phyloP scores from a whole-genome alignment of 768 basidiomycete species.

The Amanita rimosa region DNA sequence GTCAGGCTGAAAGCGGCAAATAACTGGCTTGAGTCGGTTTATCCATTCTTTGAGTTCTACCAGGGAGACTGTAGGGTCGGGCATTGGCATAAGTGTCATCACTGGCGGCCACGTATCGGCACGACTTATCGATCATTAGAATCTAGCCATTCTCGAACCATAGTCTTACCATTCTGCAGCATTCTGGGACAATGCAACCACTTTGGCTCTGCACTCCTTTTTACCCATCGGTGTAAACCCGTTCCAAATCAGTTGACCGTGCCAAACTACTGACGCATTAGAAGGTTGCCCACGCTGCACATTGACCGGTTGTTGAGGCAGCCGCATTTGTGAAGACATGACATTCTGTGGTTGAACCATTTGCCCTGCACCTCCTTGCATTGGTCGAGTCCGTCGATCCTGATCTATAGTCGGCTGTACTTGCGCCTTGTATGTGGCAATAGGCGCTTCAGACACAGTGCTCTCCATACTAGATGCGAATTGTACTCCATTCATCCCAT shows the following conservation, averaged over 20 bases:
- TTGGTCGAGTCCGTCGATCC: conserved; percentile 17
- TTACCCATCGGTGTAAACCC: conserved; percentile 22
- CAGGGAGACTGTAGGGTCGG: conserved; percentile 27
- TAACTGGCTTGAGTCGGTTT: conserved; percentile 22
- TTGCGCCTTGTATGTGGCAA: conserved; percentile 20
- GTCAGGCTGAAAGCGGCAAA: conserved; percentile 27
- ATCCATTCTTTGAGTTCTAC: conserved; percentile 38
- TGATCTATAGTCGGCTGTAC: conserved; percentile 41
- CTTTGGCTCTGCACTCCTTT: conserved; percentile 32
- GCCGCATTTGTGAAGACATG: neutral
- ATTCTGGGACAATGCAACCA: conserved; percentile 20
- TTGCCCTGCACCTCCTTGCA: neutral
- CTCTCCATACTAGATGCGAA: neutral
- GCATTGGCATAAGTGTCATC: conserved; percentile 28
- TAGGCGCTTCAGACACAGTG: neutral
- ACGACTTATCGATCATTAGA: conserved; percentile 22
- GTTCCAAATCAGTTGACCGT: conserved; percentile 34
- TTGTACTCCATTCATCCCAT: neutral
- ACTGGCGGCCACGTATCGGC: conserved; percentile 41
- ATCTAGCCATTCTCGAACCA: neutral
- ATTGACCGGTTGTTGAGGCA: conserved; percentile 8
- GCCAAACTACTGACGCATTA: conserved; percentile 25
- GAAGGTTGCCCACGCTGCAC: conserved; percentile 11
- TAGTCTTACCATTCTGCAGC: conserved; percentile 21
- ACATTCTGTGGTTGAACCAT: neutral